Percentiles rank a stretch among this genome's conserved stretches.
Evolutionary conservation across 495 filamentous ascomycete genomes (phyloP).

Genomic region (Stereocaulon alpinum): DNA sequence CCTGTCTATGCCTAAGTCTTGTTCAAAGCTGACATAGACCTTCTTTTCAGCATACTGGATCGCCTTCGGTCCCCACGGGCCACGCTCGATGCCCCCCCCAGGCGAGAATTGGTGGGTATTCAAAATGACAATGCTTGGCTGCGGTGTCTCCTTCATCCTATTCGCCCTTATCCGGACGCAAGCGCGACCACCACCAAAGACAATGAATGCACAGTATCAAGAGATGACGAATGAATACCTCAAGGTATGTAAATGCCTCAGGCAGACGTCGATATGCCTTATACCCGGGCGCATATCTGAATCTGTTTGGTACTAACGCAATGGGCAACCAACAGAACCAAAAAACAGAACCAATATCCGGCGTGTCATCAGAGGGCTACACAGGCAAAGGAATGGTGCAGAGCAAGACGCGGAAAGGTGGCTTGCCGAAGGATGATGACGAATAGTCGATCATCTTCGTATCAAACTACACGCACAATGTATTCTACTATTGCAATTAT

Average conservation of each 20-base stretch:
- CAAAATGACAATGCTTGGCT: slow-evolving; percentile 54
- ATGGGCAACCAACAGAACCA: slow-evolving; percentile 47
- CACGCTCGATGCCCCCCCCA: slow-evolving; percentile 67
- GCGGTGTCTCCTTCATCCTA: slow-evolving; percentile 48
- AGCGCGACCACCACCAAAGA: slow-evolving; percentile 61
- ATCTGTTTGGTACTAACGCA: background rate
- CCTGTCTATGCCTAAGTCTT: background rate
- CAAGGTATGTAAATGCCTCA: slow-evolving; percentile 46
- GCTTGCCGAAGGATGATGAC: slow-evolving; percentile 17
- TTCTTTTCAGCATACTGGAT: slow-evolving; percentile 81
- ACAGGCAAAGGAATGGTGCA: slow-evolving; percentile 74
- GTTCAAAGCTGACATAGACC: background rate
- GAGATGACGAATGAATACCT: slow-evolving; percentile 86
- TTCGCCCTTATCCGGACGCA: slow-evolving; percentile 55
- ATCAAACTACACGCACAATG: background rate
- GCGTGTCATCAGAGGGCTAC: slow-evolving; percentile 72
- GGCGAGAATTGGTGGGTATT: slow-evolving; percentile 70
- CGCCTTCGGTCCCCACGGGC: slow-evolving; percentile 91
- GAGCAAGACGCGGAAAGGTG: slow-evolving; percentile 38
- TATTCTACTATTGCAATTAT: slow-evolving; percentile 9
- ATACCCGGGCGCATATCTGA: background rate
- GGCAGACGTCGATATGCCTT: background rate
- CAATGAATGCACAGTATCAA: slow-evolving; percentile 93
- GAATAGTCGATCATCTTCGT: slow-evolving; percentile 9
- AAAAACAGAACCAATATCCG: slow-evolving; percentile 83